Evolutionary conservation across 164 flowering plant genomes (phyloP).

Genomic region (Vitis vinifera): DNA sequence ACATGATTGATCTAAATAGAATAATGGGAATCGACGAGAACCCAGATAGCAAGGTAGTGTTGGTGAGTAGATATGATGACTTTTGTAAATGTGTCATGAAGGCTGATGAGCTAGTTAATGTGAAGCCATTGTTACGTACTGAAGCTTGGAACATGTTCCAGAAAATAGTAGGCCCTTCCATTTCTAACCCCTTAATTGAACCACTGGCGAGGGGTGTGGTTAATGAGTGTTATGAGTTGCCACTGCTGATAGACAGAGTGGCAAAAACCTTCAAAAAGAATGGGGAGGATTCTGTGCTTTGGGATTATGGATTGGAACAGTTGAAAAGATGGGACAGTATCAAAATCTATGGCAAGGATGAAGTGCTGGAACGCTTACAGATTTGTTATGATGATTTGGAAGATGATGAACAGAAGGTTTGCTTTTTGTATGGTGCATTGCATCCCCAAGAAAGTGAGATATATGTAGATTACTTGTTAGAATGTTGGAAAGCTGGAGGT

Average conservation of each 20-base stretch:
- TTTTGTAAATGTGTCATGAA: slow-evolving; percentile 2
- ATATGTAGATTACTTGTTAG: slow-evolving; percentile 10
- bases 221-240: slow-evolving; percentile 7
- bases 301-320: not conserved
- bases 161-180: not conserved
- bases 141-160: slow-evolving; percentile 12
- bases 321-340: slow-evolving; percentile 1
- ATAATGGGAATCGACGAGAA: slow-evolving; percentile 10
- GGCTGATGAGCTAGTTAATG: not conserved
- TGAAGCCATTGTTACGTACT: not conserved
- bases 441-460: slow-evolving; percentile 23
- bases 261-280: slow-evolving; percentile 1
- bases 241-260: slow-evolving; percentile 8
- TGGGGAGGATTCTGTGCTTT: not conserved
- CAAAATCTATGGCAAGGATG: slow-evolving; percentile 6
- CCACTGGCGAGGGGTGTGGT: slow-evolving; percentile 5
- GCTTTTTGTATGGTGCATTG: slow-evolving; percentile 24
- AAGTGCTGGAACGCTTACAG: slow-evolving; percentile 11
- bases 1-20: not conserved
- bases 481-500: slow-evolving; percentile 25
- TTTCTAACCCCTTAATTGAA: not conserved
- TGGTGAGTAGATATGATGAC: not conserved
- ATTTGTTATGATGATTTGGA: slow-evolving; percentile 17
- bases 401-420: slow-evolving; percentile 2
- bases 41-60: slow-evolving; percentile 6